Base-by-base conservation (phyloP, 768 basidiomycete genomes). In the Hericium alpestre region DNA sequence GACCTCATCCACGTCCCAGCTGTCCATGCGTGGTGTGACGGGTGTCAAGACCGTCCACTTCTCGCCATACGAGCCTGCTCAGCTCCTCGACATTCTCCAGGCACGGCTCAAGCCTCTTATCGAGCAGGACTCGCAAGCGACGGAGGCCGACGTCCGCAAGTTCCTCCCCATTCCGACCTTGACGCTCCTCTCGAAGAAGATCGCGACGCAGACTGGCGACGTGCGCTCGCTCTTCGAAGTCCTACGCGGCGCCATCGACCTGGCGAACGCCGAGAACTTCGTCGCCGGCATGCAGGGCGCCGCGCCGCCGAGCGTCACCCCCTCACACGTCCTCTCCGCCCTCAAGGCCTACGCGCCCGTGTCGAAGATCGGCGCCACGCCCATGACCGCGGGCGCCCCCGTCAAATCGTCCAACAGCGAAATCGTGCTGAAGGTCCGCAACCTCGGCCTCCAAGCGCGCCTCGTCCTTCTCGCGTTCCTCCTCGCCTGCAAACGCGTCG, bases 171-270 rank as follows among this genome's bases (percentile, higher is more conserved):
- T 72, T 6, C 74, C 86, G 1, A 78, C 88, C 2, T 68, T 92
- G 38, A 82, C 78, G 39, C 74, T 93, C 13, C 76, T 90, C 27
- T 80, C 86, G 9, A 90, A 88, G 73, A 91, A 90, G 65, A 73
- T 92, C 18, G 90, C 91, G 4, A 78, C 86, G 1, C 75, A 84
- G 57, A 90, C 91, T 0, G 91, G 91, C 15, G 91, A 94, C 63
- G 87, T 93, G 9, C 76, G 91, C 41, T 81, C 79, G 23, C 72
- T 91, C 2, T 86, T 94, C 56, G 88, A 90, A 66, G 86, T 92
- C 12, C 75, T 90, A 10, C 80, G 90, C 32, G 80, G 84, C 11
- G 87, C 90, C 8, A 87, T 94, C 61, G 87, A 90, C 61, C 70
- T 84, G 13, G 71, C 78, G n/a, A 71, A 70, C 23, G 65, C 66